phyloP scores from a whole-genome alignment of 805 yeast genomes.

The Candida arabinofermentans region DNA sequence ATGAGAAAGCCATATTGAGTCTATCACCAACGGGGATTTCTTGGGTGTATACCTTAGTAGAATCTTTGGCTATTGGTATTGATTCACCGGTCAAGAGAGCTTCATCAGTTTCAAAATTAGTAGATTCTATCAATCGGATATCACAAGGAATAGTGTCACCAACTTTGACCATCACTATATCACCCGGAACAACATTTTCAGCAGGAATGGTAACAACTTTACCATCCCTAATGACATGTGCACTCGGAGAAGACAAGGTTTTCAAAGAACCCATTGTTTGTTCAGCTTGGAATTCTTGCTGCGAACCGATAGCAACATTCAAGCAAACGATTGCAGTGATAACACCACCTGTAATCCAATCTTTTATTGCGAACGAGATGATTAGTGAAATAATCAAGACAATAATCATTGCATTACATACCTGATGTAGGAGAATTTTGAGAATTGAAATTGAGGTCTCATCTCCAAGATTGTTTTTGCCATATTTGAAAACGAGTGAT shows the following conservation, averaged over 20 bases:
- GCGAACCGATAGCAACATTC: slow-evolving; percentile 62
- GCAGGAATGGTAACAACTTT: slow-evolving; percentile 54
- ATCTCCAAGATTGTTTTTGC: slow-evolving; percentile 60
- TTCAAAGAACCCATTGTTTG: slow-evolving; percentile 74
- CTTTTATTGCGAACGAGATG: slow-evolving; percentile 67
- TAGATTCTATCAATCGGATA: slow-evolving; percentile 49
- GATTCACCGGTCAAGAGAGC: slow-evolving; percentile 90
- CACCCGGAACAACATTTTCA: slow-evolving; percentile 70
- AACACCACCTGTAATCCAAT: slow-evolving; percentile 83
- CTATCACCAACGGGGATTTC: slow-evolving; percentile 68
- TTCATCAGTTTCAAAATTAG: slow-evolving; percentile 78
- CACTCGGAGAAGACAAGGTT: slow-evolving; percentile 65
- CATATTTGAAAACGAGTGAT: slow-evolving; percentile 35
- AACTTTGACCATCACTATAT: slow-evolving; percentile 54
- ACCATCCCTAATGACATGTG: slow-evolving; percentile 62
- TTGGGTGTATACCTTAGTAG: slow-evolving; percentile 34
- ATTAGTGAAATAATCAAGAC: slow-evolving; percentile 67
- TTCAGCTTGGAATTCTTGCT: slow-evolving; percentile 72
- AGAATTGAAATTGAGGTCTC: slow-evolving; percentile 50
- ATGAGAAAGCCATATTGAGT: slow-evolving; percentile 64
- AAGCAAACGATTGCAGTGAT: slow-evolving; percentile 62
- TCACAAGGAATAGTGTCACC: slow-evolving; percentile 82
- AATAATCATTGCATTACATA: slow-evolving; percentile 74
- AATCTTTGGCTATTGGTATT: slow-evolving; percentile 60
- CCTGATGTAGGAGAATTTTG: slow-evolving; percentile 58